A percentile compares a stretch with the other conserved stretches of the same genome.
These are phyloP conservation scores for Aphanomyces invadans DNA, from an alignment of 352 stramenopile genomes.

Conservation along the genomic window DNA sequence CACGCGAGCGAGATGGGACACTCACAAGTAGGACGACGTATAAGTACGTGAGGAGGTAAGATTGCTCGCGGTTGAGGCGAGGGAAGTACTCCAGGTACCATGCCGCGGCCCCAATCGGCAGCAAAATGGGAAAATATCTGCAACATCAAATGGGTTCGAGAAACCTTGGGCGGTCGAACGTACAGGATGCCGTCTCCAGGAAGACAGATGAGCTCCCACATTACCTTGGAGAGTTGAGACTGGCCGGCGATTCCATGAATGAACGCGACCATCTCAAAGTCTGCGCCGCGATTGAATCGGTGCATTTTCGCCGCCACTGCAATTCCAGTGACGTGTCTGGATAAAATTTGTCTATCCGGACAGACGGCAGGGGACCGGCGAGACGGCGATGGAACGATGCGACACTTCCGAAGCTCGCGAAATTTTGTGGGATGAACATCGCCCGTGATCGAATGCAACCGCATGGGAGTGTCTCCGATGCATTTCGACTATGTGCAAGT, in stretches of 20 bases:
- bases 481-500: not conserved
- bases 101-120: slow-evolving; percentile 34
- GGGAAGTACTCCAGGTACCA: slow-evolving; percentile 33
- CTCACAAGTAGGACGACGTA: slow-evolving; percentile 46
- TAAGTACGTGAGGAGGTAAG: slow-evolving; percentile 33
- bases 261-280: slow-evolving; percentile 21
- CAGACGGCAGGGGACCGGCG: too few relatives aligned
- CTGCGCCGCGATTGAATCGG: slow-evolving; percentile 16
- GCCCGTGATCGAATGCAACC: slow-evolving; percentile 1
- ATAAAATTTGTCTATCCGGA: not conserved
- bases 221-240: slow-evolving; percentile 25
- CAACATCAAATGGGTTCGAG: too few relatives aligned
- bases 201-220: slow-evolving; percentile 73
- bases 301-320: not conserved
- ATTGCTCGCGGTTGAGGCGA: slow-evolving; percentile 29
- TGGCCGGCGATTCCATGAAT: slow-evolving; percentile 12
- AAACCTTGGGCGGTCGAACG: too few relatives aligned
- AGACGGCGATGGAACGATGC: too few relatives aligned
- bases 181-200: slow-evolving; percentile 79
- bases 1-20: too few relatives aligned
- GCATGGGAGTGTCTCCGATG: not conserved
- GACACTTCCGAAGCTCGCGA: too few relatives aligned
- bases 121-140: slow-evolving; percentile 55
- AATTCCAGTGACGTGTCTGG: not conserved
- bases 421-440: not conserved